Evolutionary conservation across 176 grass and related monocot species (phyloP).

Genomic region (Carex scoparia): DNA sequence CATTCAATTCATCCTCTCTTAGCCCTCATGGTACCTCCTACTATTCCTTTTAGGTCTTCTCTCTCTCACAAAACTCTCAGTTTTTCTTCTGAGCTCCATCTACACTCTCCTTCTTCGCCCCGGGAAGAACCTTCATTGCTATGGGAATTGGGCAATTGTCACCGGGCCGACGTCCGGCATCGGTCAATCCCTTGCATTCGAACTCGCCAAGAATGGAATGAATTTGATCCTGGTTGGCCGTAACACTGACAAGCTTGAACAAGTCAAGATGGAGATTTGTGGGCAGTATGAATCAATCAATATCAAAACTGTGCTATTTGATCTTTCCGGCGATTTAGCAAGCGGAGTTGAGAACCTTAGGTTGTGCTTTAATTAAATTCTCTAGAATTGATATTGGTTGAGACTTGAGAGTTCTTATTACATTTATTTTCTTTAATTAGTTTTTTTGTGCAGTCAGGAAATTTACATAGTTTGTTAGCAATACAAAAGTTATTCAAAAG

Average conservation of each 20-base stretch:
- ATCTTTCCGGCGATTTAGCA: slow-evolving; percentile 43
- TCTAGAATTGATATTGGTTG: background rate
- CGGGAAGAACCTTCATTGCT: slow-evolving; percentile 40
- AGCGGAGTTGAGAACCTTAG: slow-evolving; percentile 30
- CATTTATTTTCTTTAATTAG: background rate
- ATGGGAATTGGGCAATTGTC: slow-evolving; percentile 70
- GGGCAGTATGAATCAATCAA: background rate
- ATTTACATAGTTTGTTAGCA: background rate
- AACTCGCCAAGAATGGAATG: slow-evolving; percentile 44
- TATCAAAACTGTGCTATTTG: slow-evolving; percentile 53
- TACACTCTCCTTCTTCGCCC: slow-evolving; percentile 69
- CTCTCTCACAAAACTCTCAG: slow-evolving; percentile 12
- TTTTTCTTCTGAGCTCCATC: slow-evolving; percentile 36
- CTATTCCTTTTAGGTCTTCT: slow-evolving; percentile 42
- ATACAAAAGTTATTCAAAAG: background rate
- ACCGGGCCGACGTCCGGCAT: slow-evolving; percentile 82
- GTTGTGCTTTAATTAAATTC: background rate
- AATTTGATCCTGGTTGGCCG: slow-evolving; percentile 64
- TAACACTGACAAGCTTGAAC: slow-evolving; percentile 54
- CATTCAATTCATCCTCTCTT: slow-evolving; percentile 7
- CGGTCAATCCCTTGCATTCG: slow-evolving; percentile 49
- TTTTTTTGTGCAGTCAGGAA: background rate
- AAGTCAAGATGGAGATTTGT: slow-evolving; percentile 27
- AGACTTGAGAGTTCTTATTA: background rate
- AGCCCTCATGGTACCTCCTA: slow-evolving; percentile 43